Evolutionary conservation across 192 early-diverging fungal species (phyloP).

Genomic region (Funneliformis mosseae): DNA sequence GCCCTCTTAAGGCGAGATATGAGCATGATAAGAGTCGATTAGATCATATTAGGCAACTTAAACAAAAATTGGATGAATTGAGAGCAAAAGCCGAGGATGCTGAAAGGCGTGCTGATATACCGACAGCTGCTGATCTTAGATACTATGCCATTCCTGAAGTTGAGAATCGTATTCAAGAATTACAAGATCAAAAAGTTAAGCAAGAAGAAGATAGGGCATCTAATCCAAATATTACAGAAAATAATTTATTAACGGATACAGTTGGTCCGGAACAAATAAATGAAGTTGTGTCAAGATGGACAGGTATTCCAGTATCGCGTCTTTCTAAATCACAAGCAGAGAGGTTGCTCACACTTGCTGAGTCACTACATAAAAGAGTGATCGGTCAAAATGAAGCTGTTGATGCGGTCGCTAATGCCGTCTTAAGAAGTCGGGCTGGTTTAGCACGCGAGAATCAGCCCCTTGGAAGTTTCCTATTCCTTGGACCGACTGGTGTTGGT

Average conservation of each 20-base stretch:
- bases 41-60: conserved; percentile 84
- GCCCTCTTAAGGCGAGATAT: conserved; percentile 86
- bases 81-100: conserved; percentile 87
- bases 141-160: conserved; percentile 94
- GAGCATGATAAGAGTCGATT: conserved; percentile 84
- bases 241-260: conserved; percentile 76
- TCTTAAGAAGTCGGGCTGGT: conserved; percentile 88
- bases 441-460: conserved; percentile 78
- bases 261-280: conserved; percentile 92
- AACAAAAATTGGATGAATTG: conserved; percentile 86
- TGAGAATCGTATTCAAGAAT: conserved; percentile 69
- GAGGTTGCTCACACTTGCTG: conserved; percentile 75
- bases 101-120: conserved; percentile 78
- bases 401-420: conserved; percentile 87
- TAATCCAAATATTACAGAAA: conserved; percentile 35
- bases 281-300: conserved; percentile 95
- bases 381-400: conserved; percentile 94
- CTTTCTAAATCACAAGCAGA: conserved; percentile 87
- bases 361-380: conserved; percentile 81
- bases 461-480: conserved; percentile 92
- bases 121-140: conserved; percentile 88
- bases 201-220: conserved; percentile 62
- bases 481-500: conserved; percentile 96
- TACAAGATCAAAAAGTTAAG: conserved; percentile 67
- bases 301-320: conserved; percentile 91